A percentile compares a stretch with the other conserved stretches of the same genome.
These are phyloP conservation scores for Rhynchospora breviuscula DNA, from an alignment of 176 grass and related monocot species.

Conservation along the genomic window DNA sequence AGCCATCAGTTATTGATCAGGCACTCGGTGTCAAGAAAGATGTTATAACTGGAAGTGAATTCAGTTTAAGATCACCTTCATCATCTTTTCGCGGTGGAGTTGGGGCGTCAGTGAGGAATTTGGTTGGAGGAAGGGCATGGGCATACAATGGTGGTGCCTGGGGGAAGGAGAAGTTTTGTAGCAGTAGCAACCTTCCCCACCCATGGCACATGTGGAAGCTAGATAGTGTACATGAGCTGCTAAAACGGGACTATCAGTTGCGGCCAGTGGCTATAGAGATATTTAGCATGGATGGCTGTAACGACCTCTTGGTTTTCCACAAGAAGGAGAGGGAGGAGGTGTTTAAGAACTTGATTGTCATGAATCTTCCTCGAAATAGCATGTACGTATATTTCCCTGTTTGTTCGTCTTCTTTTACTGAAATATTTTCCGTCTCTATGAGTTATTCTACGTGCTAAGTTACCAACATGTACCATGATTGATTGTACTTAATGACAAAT, in stretches of 20 bases:
- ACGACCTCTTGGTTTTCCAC: conserved; percentile 98
- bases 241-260: conserved; percentile 98
- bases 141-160: conserved; percentile 96
- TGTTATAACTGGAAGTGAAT: conserved; percentile 65
- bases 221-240: conserved; percentile 92
- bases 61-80: conserved; percentile 66
- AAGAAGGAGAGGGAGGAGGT: conserved; percentile 99
- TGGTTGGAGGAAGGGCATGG: conserved; percentile 90
- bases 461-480: not conserved
- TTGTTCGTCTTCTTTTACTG: not conserved
- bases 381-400: conserved; percentile 56
- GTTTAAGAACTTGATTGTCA: conserved; percentile 80
- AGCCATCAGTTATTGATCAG: conserved; percentile 94
- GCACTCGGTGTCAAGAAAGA: conserved; percentile 98
- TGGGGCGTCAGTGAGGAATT: conserved; percentile 40
- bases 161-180: conserved; percentile 92
- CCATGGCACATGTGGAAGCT: conserved; percentile 99
- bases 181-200: conserved; percentile 75
- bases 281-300: conserved; percentile 99
- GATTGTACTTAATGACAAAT: not conserved
- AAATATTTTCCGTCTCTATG: not conserved
- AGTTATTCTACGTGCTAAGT: not conserved
- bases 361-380: conserved; percentile 99
- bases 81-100: conserved; percentile 28
- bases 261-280: conserved; percentile 95